Base-by-base conservation (phyloP, 2,329 filamentous ascomycete genomes). In the Knoxdaviesia proteae region DNA sequence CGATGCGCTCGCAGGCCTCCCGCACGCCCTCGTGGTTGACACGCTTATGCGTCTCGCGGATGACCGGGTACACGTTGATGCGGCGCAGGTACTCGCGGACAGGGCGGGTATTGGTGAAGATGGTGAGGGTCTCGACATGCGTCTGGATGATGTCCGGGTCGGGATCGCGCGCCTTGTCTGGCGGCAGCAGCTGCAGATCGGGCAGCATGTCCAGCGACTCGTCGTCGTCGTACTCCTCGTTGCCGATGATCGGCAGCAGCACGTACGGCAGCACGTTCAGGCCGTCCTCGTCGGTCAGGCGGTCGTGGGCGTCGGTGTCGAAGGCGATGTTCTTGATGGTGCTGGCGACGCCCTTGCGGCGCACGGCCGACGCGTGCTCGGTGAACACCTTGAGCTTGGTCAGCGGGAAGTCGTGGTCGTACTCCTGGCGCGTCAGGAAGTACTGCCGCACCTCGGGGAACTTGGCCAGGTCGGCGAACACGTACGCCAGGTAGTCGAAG, bases 281-380 rank as follows among this genome's bases (percentile, higher is more conserved):
- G 36, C 77, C 76, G 11, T 77, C 71, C 42, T 81, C 75, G 1
- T 71, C 68, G 39, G 94, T 61, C 42, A 94, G 77, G 2, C 68
- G 62, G 0, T 72, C 64, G 52, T 96, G 88, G 0, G 79, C 71
- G 3, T 72, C 60, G 5, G 88, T 61, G 52, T 92, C 81, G 55
- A 98, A 96, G 6, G 84, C 77, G 32, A 83, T 75, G 55, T 98
- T 98, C 60, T 96, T 96, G 56, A 98, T 84, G 7, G 84, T 90
- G 47, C 79, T 86, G 6, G 88, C 88, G n/a, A 94, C 87, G n/a
- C 90, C 90, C 52, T 84, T 84, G 43, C 90, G 71, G 45, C 90
- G 74, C 43, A 94, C 76, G 32, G 80, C 71, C 3, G 83, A 92
- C 51, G 72, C 68, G 61, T 94, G 84, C 58, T 93, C 84, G 1